These are phyloP conservation scores for Isatis tinctoria DNA, from an alignment of 345 rosid genomes.

Conservation along the genomic window DNA sequence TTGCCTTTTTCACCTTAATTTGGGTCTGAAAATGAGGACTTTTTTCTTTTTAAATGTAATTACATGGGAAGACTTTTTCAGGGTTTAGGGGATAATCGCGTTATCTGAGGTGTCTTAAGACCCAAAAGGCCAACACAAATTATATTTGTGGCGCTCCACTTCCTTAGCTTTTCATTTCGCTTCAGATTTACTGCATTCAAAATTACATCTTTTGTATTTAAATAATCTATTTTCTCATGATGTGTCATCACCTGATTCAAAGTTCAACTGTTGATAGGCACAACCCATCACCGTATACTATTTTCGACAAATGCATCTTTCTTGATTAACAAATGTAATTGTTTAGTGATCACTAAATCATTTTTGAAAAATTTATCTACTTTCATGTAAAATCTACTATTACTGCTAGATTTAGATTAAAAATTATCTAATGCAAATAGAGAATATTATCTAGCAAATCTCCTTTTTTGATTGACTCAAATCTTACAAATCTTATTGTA, in stretches of 20 bases:
- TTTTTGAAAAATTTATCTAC: not conserved
- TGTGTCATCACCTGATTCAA: not conserved
- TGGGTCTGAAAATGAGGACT: not conserved
- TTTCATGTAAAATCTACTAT: not conserved
- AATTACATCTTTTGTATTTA: not conserved
- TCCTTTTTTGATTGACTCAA: not conserved
- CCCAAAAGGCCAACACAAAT: constrained; percentile 7
- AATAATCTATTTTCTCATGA: not conserved
- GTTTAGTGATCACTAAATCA: not conserved
- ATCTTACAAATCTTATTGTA: not conserved
- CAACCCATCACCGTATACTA: not conserved
- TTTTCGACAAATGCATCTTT: not conserved
- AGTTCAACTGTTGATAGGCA: not conserved
- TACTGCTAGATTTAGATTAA: not conserved
- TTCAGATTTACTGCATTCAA: constrained; percentile 1
- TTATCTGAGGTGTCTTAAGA: not conserved
- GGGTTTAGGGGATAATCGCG: not conserved
- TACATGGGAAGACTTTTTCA: not conserved
- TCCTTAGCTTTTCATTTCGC: constrained; percentile 2
- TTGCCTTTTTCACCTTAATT: not conserved
- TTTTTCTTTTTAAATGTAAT: not conserved
- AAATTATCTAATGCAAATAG: not conserved
- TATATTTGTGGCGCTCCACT: constrained; percentile 29
- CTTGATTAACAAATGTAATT: not conserved
- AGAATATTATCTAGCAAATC: constrained; percentile 1